Base-by-base conservation (phyloP, 2,329 filamentous ascomycete genomes). In the Ophiosphaerella herpotricha region DNA sequence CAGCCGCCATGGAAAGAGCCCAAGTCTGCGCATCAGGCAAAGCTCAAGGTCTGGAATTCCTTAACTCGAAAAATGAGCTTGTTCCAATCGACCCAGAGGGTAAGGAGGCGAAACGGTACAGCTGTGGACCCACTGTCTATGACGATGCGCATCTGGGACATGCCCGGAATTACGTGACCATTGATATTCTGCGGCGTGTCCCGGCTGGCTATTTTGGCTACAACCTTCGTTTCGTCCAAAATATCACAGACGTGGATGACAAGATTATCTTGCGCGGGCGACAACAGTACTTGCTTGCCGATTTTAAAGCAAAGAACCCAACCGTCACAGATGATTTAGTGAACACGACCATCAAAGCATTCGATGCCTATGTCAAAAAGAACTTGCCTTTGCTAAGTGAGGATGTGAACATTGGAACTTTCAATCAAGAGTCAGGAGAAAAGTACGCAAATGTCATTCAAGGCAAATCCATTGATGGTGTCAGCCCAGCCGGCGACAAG, bases 81-180 rank as follows among this genome's bases (percentile, higher is more conserved):
- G 77, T 87, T 37, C 89, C 90, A 12, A 81, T 89, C 40, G 85
- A 92, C 67, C 78, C 81, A 7, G 82, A 85, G 23, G 82, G 81
- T 31, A 82, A 79, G 63, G 86, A 87, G 68, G 83, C 95, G 24
- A 85, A 85, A 5, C 96, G 91, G 90, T 96, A 96, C 74, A 88
- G 87, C 60, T 96, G 91, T 77, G 91, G 91, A 14, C 91, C 91
- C 50, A 96, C 91, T 1, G 87, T 89, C 36, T 92, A 92, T 71
- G 89, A 92, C 71, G 87, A 91, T 75, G 83, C 87, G 55, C 90
- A 93, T 77, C 75, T 93, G 54, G 88, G 90, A 26, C 91, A 96
- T 74, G 91, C 90, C 26, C 82, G 90, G 61, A 96, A 96, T 77
- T 96, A 96, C 82, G 89, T 96, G 56, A 90, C 87, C 42, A 93